phyloP scores from a whole-genome alignment of 257 asterid species.

The Salvia rosmarinus region DNA sequence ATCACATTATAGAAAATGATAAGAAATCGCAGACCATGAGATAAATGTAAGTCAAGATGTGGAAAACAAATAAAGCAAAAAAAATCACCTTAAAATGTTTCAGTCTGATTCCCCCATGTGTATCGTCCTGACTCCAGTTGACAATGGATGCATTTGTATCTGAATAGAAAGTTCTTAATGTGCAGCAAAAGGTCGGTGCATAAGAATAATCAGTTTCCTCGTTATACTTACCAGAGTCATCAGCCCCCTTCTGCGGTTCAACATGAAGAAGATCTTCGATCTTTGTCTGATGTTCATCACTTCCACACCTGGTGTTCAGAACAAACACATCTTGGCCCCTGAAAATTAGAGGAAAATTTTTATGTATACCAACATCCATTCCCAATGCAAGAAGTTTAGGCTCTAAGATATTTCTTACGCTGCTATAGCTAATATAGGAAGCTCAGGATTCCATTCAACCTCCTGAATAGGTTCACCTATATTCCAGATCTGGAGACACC shows the following conservation, averaged over 20 bases:
- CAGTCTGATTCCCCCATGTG: constrained; percentile 77
- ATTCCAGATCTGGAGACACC: constrained; percentile 83
- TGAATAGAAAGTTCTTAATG: constrained; percentile 41
- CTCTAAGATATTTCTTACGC: constrained; percentile 54
- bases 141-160: constrained; percentile 55
- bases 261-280: constrained; percentile 71
- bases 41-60: constrained; percentile 5
- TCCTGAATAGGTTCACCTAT: constrained; percentile 68
- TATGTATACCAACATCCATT: constrained; percentile 29
- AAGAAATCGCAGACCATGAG: constrained; percentile 4
- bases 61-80: constrained; percentile 3
- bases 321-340: constrained; percentile 83
- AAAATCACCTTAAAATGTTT: constrained; percentile 81
- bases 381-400: constrained; percentile 18
- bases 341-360: constrained; percentile 30
- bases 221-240: constrained; percentile 67
- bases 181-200: constrained; percentile 11
- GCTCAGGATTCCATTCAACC: constrained; percentile 94
- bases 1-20: constrained; percentile 19
- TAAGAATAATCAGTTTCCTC: not conserved
- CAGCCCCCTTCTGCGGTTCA: constrained; percentile 44
- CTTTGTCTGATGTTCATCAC: constrained; percentile 64
- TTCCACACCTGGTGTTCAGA: constrained; percentile 66
- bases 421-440: constrained; percentile 81
- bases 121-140: constrained; percentile 72